phyloP scores from a whole-genome alignment of 2,329 filamentous ascomycete species.

The Fusarium secorum region DNA sequence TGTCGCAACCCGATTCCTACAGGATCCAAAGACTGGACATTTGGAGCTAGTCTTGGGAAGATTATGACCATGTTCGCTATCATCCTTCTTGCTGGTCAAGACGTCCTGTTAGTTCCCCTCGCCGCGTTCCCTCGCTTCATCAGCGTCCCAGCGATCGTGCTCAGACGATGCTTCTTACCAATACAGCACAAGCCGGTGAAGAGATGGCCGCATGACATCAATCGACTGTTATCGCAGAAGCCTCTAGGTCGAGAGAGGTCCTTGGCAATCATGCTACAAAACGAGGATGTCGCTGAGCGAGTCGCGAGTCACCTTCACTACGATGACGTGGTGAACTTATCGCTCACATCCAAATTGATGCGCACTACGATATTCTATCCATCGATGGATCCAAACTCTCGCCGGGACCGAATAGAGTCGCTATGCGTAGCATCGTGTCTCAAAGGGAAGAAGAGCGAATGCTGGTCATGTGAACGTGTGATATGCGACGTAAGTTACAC shows the following conservation, averaged over 20 bases:
- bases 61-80: conserved; percentile 17
- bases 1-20: conserved; percentile 11
- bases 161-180: neutral
- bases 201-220: neutral
- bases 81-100: neutral
- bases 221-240: neutral
- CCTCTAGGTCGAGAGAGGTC: rapidly evolving
- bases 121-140: conserved; percentile 1
- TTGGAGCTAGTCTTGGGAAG: conserved; percentile 4
- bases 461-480: conserved; percentile 21
- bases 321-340: conserved; percentile 4
- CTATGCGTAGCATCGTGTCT: neutral
- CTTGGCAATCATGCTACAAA: neutral
- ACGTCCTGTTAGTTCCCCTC: neutral
- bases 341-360: conserved; percentile 5
- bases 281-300: neutral
- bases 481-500: neutral
- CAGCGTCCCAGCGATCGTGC: neutral
- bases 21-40: neutral
- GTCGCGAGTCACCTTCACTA: conserved; percentile 12
- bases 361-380: neutral
- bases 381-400: neutral
- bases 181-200: neutral
- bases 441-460: conserved; percentile 5
- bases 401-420: neutral